Base-by-base conservation (phyloP, 306 rosid genomes). In the Morella rubra region DNA sequence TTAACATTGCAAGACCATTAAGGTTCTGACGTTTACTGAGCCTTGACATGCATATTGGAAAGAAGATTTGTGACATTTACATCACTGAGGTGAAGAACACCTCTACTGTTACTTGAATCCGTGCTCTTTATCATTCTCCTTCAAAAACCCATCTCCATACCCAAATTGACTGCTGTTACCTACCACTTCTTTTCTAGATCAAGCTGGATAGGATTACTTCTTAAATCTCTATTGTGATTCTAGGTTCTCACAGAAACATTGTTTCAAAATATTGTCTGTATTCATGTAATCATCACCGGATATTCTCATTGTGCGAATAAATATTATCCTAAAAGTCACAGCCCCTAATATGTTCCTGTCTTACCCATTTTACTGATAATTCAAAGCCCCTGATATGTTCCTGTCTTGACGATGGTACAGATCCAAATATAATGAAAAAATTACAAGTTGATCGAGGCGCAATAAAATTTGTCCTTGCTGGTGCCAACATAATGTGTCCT, bases 401-500 rank as follows among this genome's bases (percentile, higher is more conserved):
- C 58, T 45, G 22, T 84, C 5, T n/a, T 70, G 22, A 69, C 62
- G 58, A 68, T 76, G 66, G 73, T 72, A 41, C 90, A 95, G 99
- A 92, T 90, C 97, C 99, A 37, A 82, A 87, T 80, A 89, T 95
- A 77, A 95, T 92, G 99, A 95, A 86, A 82, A 95, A 92, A 67
- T 86, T 92, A 52, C 99, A 92, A 89, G 99, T 95, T 44, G 97
- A 92, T 69, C 87, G 96, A 74, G 98, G 97, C 74, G 97, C 97
- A 64, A 92, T 95, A 83, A 90, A 77, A 86, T 95, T 88, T 85
- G 99, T 95, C 69, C 90, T 95, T 44, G 88, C 99, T 20, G 99
- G 99, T 61, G 99, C 99, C 54, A 95, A 95, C 96, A 95, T 95
- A 75, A 90, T 95, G 99, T 95, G 99, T 81, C 99, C 99, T 59